Evolutionary conservation across 805 yeast genomes (phyloP), one percentile per base, ranked within the genome.

Genomic region (Suhomyces vadensis): DNA sequence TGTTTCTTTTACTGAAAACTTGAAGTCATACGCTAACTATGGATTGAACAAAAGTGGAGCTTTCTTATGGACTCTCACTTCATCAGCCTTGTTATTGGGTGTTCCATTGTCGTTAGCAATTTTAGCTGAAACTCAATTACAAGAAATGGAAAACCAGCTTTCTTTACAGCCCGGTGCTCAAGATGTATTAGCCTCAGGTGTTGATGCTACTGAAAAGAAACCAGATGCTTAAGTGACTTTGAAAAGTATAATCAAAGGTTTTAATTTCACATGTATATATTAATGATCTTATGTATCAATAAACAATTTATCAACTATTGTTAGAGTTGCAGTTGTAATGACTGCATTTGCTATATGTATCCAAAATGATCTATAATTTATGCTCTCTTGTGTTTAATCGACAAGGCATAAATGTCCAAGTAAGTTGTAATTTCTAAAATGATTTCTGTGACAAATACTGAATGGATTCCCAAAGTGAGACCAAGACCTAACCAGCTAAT

Each of bases 121-220:
- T 56, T 76, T 94, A 58, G 83, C 90, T 48, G 97, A 92, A 73
- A 95, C 90, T 64, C 97, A 92, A 74, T 79, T 91, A 65, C 82
- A 84, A 63, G 97, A 91, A 73, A 79, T 88, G 84, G 97, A 91
- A 75, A 89, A 87, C 74, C 94, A 90, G 63, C 83, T 89, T 77
- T 81, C 85, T 46, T 71, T 85, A 60, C 92, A 85, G 66, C 85
- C 83, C 65, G 83, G 85, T 49, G 85, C 90, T 20, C 83, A 80
- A 58, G 90, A 83, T 47, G 78, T 85, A 37, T 70, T 86, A 57
- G 85, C 89, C 35, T 82, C 85, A 49, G 86, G 87, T 50, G 77
- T 75, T 26, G 66, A 63, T 43, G 58, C 54, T 31, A 29, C 33
- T 29, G 57, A 57, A 47, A 65, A 64, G 65, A 61, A 64, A 37